Percentiles rank a stretch among this genome's conserved stretches.
Conservation (phyloP, 495 filamentous ascomycete species). For the Trichoderma orchidacearum region DNA sequence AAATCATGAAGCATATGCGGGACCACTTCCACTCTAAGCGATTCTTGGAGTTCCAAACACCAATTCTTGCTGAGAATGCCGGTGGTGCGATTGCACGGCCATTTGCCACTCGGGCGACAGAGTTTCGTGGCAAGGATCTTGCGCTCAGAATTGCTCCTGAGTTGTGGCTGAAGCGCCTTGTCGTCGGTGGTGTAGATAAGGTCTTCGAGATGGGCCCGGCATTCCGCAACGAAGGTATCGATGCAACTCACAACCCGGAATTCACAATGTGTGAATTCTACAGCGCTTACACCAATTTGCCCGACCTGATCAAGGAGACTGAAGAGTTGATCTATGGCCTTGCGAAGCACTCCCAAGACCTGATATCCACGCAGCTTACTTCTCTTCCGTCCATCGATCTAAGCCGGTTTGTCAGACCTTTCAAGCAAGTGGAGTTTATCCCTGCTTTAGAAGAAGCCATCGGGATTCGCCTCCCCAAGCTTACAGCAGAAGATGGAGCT, state of each 20-base stretch:
- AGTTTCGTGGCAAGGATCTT: constrained; percentile 53
- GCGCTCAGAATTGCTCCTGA: constrained; percentile 81
- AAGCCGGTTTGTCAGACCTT: constrained; percentile 23
- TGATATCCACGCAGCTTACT: constrained; percentile 32
- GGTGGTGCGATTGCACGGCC: constrained; percentile 78
- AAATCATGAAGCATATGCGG: constrained; percentile 60
- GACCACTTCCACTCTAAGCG: constrained; percentile 53
- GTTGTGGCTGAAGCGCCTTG: constrained; percentile 88
- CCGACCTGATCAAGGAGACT: constrained; percentile 61
- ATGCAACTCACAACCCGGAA: constrained; percentile 96
- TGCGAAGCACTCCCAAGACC: constrained; percentile 31
- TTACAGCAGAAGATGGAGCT: constrained; percentile 37
- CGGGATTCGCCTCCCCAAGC: constrained; percentile 52
- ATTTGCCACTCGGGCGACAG: constrained; percentile 62
- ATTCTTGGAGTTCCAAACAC: constrained; percentile 82
- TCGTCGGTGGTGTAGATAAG: constrained; percentile 82
- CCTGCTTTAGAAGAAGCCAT: constrained; percentile 57
- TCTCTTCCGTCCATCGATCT: constrained; percentile 38
- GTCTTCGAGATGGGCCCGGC: constrained; percentile 89
- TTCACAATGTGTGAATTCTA: constrained; percentile 98
- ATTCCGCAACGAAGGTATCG: constrained; percentile 92
- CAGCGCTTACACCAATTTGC: constrained; percentile 64
- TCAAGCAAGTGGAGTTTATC: constrained; percentile 67
- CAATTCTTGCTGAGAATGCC: constrained; percentile 62
- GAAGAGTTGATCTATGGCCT: constrained; percentile 48